phyloP scores from a whole-genome alignment of 345 rosid species.

The Euclidium syriacum region DNA sequence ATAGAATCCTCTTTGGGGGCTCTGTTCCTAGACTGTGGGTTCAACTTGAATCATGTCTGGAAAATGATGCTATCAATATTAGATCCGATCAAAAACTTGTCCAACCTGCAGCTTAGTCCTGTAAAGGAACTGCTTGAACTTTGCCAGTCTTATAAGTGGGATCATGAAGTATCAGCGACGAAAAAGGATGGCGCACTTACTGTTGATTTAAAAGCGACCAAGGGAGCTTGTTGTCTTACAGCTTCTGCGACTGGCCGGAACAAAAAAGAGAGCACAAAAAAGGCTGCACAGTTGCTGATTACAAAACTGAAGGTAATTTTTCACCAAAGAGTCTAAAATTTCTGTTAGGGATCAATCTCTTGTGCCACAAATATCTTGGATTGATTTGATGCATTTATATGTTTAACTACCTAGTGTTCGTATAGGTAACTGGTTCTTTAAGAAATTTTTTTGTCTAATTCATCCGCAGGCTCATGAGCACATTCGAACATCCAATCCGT shows the following conservation, averaged over 20 bases:
- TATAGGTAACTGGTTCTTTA: conserved; percentile 2
- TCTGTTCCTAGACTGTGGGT: conserved; percentile 73
- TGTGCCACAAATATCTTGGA: not conserved
- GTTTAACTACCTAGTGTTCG: conserved; percentile 5
- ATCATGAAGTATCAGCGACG: conserved; percentile 18
- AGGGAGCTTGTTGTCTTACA: conserved; percentile 29
- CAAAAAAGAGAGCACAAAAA: conserved; percentile 54
- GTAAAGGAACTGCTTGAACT: conserved; percentile 65
- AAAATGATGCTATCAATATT: conserved; percentile 59
- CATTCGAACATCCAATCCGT: conserved; percentile 38
- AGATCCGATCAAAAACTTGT: conserved; percentile 53
- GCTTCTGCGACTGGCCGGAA: conserved; percentile 47
- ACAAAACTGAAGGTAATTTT: conserved; percentile 56
- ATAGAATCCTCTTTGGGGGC: conserved; percentile 85
- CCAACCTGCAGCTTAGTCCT: conserved; percentile 62
- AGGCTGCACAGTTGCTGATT: conserved; percentile 47
- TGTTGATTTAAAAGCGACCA: conserved; percentile 46
- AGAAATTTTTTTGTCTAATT: conserved; percentile 9
- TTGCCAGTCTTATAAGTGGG: conserved; percentile 60
- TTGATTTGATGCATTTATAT: conserved; percentile 12
- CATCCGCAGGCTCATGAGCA: conserved; percentile 56
- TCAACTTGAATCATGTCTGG: conserved; percentile 67
- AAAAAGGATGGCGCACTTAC: conserved; percentile 40
- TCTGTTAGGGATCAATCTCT: too few species aligned
- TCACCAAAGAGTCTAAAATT: conserved; percentile 33